Evolutionary conservation across 2,329 filamentous ascomycete species (phyloP), one percentile per base, ranked within the genome.

Genomic region (Ophiostoma sp.): DNA sequence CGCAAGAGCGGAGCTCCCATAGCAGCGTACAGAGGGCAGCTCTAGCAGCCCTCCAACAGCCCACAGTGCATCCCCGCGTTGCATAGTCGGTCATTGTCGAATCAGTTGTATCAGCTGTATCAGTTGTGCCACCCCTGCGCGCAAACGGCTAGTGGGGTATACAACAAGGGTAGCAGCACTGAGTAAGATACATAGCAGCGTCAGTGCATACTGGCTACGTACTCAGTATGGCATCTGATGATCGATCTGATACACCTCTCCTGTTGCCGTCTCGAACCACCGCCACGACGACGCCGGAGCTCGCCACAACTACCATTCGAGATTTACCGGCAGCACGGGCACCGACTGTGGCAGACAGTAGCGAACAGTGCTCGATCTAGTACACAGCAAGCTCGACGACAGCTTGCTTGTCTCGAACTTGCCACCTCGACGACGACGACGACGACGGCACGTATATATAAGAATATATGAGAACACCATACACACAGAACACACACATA

Each of bases 111-210:
- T 48, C 44, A 48, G 20, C 20, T 48, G 44, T 48, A 7, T 48
- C 44, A 48, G 44, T 48, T n/a, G 44, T 48, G 44, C 44, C 44
- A 48, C 44, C n/a, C 62, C 36, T 48, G 36, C 13, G 65, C 65
- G 65, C 65, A 67, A 67, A 67, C 65, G 39, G 65, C 65, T 67
- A 67, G 65, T 48, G 65, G 65, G 65, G 65, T 48, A 67, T 33
- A 31, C 44, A 48, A 17, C 17, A 48, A 20, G 17, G 20, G 44
- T 48, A 44, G 3, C 15, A 48, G 17, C 20, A 48, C 4, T 17
- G 4, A 11, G 7, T 20, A 2, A 20, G 20, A 17, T 17, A 48
- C 27, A 17, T 17, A 44, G 41, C 17, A 20, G 44, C 17, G 17
- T 7, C 17, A 48, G 44, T 20, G 44, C 41, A 48, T 5, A 48